phyloP scores from a whole-genome alignment of 2,329 filamentous ascomycete genomes.

The Fusarium anguioides region DNA sequence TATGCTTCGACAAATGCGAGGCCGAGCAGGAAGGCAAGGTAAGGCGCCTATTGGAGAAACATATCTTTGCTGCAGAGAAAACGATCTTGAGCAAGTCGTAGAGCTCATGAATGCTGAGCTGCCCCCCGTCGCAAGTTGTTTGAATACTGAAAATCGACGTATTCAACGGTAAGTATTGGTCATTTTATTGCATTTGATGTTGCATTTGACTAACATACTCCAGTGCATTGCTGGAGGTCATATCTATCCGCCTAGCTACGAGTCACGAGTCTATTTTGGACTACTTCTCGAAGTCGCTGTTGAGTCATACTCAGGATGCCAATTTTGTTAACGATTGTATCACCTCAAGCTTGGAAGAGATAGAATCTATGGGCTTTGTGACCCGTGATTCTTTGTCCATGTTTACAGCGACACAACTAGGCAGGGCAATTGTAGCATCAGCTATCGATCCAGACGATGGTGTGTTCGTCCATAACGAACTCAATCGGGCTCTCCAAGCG shows the following conservation, averaged over 20 bases:
- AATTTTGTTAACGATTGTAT: slow-evolving; percentile 65
- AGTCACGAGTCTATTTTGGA: slow-evolving; percentile 73
- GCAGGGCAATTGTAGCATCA: slow-evolving; percentile 77
- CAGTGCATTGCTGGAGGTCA: slow-evolving; percentile 77
- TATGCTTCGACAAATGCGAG: slow-evolving; percentile 85
- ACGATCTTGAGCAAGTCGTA: slow-evolving; percentile 75
- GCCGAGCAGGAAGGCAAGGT: slow-evolving; percentile 80
- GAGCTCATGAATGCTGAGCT: slow-evolving; percentile 78
- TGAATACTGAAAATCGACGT: slow-evolving; percentile 73
- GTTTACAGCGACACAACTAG: slow-evolving; percentile 72
- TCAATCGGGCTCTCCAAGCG: slow-evolving; percentile 72
- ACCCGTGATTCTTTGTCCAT: slow-evolving; percentile 59
- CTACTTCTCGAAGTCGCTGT: slow-evolving; percentile 74
- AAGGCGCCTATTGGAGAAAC: slow-evolving; percentile 83
- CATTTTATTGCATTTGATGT: no score
- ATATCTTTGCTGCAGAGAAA: slow-evolving; percentile 77
- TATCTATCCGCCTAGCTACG: slow-evolving; percentile 75
- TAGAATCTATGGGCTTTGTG: slow-evolving; percentile 67
- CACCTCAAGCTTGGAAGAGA: slow-evolving; percentile 67
- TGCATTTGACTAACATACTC: slow-evolving; percentile 22
- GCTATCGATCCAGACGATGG: slow-evolving; percentile 80
- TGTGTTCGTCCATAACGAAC: slow-evolving; percentile 76
- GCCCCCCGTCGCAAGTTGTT: slow-evolving; percentile 74
- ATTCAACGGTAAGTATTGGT: slow-evolving; percentile 66
- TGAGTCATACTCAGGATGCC: slow-evolving; percentile 67